Evolutionary conservation across 2,329 filamentous ascomycete genomes (phyloP).

Genomic region (Colletotrichum agaves): DNA sequence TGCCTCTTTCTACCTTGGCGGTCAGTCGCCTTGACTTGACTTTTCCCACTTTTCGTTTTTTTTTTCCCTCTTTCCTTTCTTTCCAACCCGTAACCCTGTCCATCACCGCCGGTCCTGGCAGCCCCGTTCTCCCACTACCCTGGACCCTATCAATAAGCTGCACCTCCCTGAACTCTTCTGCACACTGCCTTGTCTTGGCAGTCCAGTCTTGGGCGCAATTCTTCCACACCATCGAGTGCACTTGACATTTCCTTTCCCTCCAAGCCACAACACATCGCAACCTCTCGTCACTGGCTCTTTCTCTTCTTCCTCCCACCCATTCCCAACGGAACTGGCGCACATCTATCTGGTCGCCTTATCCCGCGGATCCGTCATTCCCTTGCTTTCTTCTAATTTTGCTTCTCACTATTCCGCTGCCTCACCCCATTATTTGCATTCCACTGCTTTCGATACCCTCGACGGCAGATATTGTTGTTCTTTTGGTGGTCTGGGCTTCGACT

Average conservation of each 20-base stretch:
- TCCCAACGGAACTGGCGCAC: background rate
- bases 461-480: constrained; percentile 8
- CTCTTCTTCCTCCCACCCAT: constrained; percentile 27
- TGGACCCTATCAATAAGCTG: constrained; percentile 20
- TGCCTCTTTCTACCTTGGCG: too few relatives aligned
- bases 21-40: background rate
- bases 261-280: constrained; percentile 33
- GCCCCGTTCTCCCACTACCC: constrained; percentile 19
- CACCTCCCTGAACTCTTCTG: constrained; percentile 21
- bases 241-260: constrained; percentile 22
- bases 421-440: background rate
- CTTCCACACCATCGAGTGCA: constrained; percentile 6
- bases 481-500: constrained; percentile 38
- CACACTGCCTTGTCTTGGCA: constrained; percentile 21
- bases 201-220: constrained; percentile 13
- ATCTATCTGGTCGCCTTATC: constrained; percentile 26
- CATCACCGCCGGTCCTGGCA: constrained; percentile 15
- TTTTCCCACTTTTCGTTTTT: constrained; percentile 24
- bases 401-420: constrained; percentile 15
- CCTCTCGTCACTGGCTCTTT: constrained; percentile 7
- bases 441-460: constrained; percentile 16
- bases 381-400: constrained; percentile 26
- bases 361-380: constrained; percentile 29
- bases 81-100: background rate
- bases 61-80: background rate